phyloP scores from a whole-genome alignment of 768 basidiomycete species.

The Tephrocybe sp. region DNA sequence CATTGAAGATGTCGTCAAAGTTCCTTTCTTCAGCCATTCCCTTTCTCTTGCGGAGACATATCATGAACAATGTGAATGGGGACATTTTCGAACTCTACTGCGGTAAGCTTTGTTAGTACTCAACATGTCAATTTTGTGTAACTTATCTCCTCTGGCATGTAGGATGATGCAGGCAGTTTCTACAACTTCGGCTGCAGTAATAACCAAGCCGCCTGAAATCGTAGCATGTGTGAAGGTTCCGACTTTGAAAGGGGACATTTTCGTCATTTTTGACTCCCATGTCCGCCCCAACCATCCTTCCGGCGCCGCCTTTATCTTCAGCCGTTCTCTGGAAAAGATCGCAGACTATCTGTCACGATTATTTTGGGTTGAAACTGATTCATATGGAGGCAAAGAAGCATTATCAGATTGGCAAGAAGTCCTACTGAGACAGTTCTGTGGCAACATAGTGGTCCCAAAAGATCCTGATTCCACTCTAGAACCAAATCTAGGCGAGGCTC shows the following conservation, averaged over 20 bases:
- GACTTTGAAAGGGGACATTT: conserved; percentile 33
- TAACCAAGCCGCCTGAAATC: conserved; percentile 74
- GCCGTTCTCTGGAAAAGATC: conserved; percentile 38
- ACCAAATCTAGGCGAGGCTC: conserved; percentile 24
- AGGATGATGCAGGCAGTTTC: conserved; percentile 26
- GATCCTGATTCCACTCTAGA: conserved; percentile 15
- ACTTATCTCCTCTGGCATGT: background rate
- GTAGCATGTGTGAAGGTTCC: conserved; percentile 46
- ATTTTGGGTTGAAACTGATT: conserved; percentile 47
- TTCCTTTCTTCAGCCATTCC: conserved; percentile 46
- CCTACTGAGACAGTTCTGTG: conserved; percentile 57
- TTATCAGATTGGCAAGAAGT: conserved; percentile 16
- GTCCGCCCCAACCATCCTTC: conserved; percentile 54
- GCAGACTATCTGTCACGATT: conserved; percentile 44
- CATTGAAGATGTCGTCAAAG: conserved; percentile 46
- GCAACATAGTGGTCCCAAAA: conserved; percentile 47
- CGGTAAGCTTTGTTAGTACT: conserved; percentile 17
- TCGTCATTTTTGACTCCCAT: conserved; percentile 68
- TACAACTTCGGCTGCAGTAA: conserved; percentile 39
- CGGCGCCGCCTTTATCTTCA: conserved; percentile 60
- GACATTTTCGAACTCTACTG: conserved; percentile 28
- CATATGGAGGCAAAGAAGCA: conserved; percentile 3
- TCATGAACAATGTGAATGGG: conserved; percentile 34
- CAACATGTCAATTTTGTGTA: conserved; percentile 14
- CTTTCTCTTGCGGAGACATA: conserved; percentile 31